Base-by-base conservation (phyloP, 768 basidiomycete genomes). In the Naganishia antarctica region DNA sequence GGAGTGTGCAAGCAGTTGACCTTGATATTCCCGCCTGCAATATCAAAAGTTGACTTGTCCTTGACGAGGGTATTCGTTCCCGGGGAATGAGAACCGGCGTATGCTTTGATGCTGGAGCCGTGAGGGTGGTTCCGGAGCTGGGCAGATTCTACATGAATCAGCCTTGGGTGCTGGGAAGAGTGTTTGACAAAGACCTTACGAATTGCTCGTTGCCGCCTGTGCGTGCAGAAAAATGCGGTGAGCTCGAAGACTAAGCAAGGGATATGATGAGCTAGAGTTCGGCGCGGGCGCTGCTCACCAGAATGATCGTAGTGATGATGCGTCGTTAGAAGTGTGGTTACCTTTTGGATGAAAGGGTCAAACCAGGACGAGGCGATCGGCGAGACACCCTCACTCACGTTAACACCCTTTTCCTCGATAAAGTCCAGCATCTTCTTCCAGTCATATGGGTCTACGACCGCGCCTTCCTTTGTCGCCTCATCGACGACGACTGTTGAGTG, bases 251-350 rank as follows among this genome's bases (percentile, higher is more conserved):
- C 9, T 6, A 13, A 3, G 8, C 31, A 34, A n/a, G n/a, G 31
- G 11, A 34, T 5, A 2, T n/a, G 29, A 15, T 9, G 50, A 4
- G 11, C 23, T 5, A 28, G 25, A 11, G 7, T 25, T 11, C 15
- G 29, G 34, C 18, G 32, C 34, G 34, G 7, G 34, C n/a, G 34
- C 7, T 7, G 26, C 59, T 44, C 31, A 21, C 89, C 90, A 68
- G 86, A 87, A 75, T 92, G 91, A 79, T 97, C 93, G 68, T 81
- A 71, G 76, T 96, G 93, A 76, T 92, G 90, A 78, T 96, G 94
- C 2, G 94, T 98, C 13, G 91, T 96, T 69, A 98, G 67, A 45
- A 77, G 47, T 16, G 71, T 70, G 4, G 71, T 74, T 1, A 75
- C 71, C 69, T 74, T 18, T 9, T 13, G 4, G n/a, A 31, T 23